phyloP scores from a whole-genome alignment of 345 rosid genomes.

The Bruguiera gymnorhiza region DNA sequence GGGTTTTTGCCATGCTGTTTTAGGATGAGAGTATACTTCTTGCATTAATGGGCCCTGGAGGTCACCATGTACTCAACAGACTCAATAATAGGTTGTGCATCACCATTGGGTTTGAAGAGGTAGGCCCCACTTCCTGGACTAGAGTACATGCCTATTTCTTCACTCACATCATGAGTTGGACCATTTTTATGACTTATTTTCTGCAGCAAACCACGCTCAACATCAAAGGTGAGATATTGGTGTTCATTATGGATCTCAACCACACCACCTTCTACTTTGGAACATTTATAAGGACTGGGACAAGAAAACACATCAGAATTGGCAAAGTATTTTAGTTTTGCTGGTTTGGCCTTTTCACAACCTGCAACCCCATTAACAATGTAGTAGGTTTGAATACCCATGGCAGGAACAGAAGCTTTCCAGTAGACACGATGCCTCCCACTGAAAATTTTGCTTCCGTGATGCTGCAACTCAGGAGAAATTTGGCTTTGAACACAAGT shows the following conservation, averaged over 20 bases:
- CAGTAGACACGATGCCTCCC: constrained; percentile 87
- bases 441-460: constrained; percentile 54
- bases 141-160: constrained; percentile 75
- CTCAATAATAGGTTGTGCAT: constrained; percentile 59
- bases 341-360: constrained; percentile 76
- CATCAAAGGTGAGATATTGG: constrained; percentile 68
- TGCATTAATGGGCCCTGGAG: constrained; percentile 78
- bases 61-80: constrained; percentile 59
- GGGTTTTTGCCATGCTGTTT: constrained; percentile 58
- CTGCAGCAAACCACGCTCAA: constrained; percentile 61
- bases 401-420: constrained; percentile 86
- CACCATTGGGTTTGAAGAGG: constrained; percentile 77
- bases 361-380: constrained; percentile 71
- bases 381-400: constrained; percentile 88
- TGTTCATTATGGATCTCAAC: constrained; percentile 62
- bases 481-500: constrained; percentile 86
- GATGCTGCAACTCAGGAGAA: constrained; percentile 92
- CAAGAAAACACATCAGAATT: constrained; percentile 52
- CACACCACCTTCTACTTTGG: constrained; percentile 52
- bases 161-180: constrained; percentile 45
- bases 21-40: constrained; percentile 82
- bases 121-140: constrained; percentile 89
- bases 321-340: constrained; percentile 53
- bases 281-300: constrained; percentile 70
- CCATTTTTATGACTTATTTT: constrained; percentile 53